Base-by-base conservation (phyloP, 306 rosid genomes). In the Rosa chinensis region DNA sequence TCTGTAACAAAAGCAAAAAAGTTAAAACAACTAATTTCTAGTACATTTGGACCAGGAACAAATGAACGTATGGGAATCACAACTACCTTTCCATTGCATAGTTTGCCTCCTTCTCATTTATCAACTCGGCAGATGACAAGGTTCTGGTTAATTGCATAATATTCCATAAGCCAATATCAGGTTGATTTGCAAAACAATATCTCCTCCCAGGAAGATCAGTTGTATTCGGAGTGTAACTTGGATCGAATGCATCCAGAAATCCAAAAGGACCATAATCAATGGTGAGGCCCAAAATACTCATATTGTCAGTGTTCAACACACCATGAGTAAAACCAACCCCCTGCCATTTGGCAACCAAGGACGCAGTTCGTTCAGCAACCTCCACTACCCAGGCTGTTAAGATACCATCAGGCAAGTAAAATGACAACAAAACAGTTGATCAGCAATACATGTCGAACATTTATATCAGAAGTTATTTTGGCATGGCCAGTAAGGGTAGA, bases 311-410 rank as follows among this genome's bases (percentile, higher is more conserved):
- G 88, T 96, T 96, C 91, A 96, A 89, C 77, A 96, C 99, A 82
- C 99, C 99, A 61, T 93, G 99, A 71, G 99, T 96, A 85, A 96
- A 96, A 68, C 99, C 99, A 80, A 93, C 96, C 66, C 99, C 99
- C 85, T 96, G 99, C 98, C 99, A 96, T 56, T 85, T 87, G 53
- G 99, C 97, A 84, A 91, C 87, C 89, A 91, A 81, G 83, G 98
- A 88, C 59, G 98, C 99, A 77, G 97, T 91, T 59, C 94, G 94
- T 84, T 96, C 98, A 80, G 97, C 98, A 84, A 93, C 78, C 89
- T 96, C 96, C 81, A 93, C 98, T 7, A 73, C 84, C 99, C 98
- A 96, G 39, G 99, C 99, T 96, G 91, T 87, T 53, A 76, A 68
- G 74, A 66, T 72, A 37, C 66, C 32, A 84, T 81, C 79, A 79